These are phyloP conservation scores for Quercus bicolor DNA, from an alignment of 306 rosid genomes.

Conservation along the genomic window DNA sequence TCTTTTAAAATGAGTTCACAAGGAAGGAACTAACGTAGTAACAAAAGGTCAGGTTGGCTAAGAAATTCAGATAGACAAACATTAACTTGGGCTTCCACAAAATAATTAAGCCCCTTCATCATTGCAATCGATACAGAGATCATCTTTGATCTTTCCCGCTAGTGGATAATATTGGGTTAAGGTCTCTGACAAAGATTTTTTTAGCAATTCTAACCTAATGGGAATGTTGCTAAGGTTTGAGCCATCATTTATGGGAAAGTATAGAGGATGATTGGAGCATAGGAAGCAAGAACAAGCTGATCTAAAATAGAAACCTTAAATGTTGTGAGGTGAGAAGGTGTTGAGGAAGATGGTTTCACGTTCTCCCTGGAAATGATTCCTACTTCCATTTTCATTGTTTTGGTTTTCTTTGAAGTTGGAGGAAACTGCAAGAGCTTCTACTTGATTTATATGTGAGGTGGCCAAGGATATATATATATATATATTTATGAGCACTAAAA, in stretches of 20 bases:
- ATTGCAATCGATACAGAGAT: conserved; percentile 26
- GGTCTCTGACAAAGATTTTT: conserved; percentile 22
- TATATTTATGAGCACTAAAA: too few species aligned
- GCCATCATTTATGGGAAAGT: neutral
- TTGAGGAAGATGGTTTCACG: conserved; percentile 37
- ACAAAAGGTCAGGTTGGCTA: conserved; percentile 13
- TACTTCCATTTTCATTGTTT: conserved; percentile 1
- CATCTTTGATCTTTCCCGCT: conserved; percentile 27
- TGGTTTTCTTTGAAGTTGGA: neutral
- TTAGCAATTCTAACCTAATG: conserved; percentile 4
- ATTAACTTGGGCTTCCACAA: conserved; percentile 22
- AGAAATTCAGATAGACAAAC: conserved; percentile 20
- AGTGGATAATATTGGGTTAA: conserved; percentile 34
- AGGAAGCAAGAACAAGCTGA: conserved; percentile 31
- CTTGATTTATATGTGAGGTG: neutral
- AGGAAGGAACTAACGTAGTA: conserved; percentile 20
- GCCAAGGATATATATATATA: neutral
- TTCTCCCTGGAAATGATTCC: conserved; percentile 7
- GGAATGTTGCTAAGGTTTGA: neutral
- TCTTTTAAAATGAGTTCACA: neutral
- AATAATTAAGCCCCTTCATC: conserved; percentile 32
- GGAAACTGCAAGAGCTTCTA: neutral
- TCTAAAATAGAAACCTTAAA: conserved; percentile 37
- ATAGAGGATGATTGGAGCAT: conserved; percentile 35
- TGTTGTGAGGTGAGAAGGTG: conserved; percentile 27